Evolutionary conservation across 2,329 filamentous ascomycete genomes (phyloP).

Genomic region (Coniochaeta sp.): DNA sequence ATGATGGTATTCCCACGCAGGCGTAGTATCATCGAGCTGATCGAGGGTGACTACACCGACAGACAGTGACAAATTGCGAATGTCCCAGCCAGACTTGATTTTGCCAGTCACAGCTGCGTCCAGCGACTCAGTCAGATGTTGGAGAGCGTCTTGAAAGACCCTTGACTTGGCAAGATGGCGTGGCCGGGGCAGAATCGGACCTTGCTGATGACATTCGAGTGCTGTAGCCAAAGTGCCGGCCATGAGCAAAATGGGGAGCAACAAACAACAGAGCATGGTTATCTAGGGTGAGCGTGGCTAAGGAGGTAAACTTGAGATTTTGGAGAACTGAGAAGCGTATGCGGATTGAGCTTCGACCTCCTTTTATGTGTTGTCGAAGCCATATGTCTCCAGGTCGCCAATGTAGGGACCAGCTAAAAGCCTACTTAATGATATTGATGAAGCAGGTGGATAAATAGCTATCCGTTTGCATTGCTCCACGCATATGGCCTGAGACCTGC

Average conservation of each 20-base stretch:
- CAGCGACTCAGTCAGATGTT: constrained; percentile 19
- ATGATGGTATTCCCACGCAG: constrained; percentile 34
- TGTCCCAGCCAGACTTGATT: constrained; percentile 25
- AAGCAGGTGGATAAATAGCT: background rate
- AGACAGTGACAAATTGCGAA: constrained; percentile 29
- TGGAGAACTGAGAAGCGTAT: background rate
- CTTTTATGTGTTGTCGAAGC: background rate
- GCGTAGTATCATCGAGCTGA: constrained; percentile 15
- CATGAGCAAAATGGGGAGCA: background rate
- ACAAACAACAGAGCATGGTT: background rate
- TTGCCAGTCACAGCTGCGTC: constrained; percentile 21
- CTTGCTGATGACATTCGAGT: constrained; percentile 20
- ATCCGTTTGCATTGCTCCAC: background rate
- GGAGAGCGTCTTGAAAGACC: constrained; percentile 18
- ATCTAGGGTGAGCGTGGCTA: background rate
- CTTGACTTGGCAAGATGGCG: constrained; percentile 16
- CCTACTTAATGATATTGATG: background rate
- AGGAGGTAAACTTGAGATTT: background rate
- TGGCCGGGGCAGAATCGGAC: constrained; percentile 23
- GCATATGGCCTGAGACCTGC: background rate
- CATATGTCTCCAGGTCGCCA: background rate
- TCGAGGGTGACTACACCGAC: constrained; percentile 24
- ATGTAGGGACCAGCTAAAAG: background rate
- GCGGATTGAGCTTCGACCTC: background rate
- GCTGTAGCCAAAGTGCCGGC: background rate